Percentiles rank a stretch among this genome's conserved stretches.
phyloP scores from a whole-genome alignment of 208 protist genomes.

The Trypanosoma rangeli region DNA sequence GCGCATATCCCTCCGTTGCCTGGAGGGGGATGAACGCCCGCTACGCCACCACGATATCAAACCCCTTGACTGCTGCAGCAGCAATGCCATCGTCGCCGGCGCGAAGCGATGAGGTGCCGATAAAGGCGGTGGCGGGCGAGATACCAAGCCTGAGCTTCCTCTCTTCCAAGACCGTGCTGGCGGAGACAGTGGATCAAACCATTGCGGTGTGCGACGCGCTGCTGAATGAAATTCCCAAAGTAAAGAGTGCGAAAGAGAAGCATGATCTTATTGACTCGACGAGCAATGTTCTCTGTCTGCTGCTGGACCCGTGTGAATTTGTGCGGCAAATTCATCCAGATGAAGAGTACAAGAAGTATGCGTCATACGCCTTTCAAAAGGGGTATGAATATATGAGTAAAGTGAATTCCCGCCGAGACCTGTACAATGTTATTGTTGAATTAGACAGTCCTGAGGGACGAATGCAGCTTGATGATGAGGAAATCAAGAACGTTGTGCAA shows the following conservation, averaged over 20 bases:
- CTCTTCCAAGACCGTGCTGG: constrained; percentile 49
- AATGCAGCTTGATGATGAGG: constrained; percentile 70
- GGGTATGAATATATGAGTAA: constrained; percentile 91
- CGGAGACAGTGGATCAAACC: constrained; percentile 68
- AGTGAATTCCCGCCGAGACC: constrained; percentile 83
- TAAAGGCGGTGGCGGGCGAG: constrained; percentile 30
- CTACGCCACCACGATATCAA: constrained; percentile 7
- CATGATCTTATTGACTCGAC: constrained; percentile 92
- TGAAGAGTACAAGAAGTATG: constrained; percentile 78
- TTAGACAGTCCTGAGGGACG: constrained; percentile 65
- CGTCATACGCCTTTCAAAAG: constrained; percentile 77
- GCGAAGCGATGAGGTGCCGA: background rate
- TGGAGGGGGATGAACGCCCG: background rate
- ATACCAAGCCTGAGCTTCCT: constrained; percentile 85
- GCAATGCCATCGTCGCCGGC: background rate
- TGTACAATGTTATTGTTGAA: constrained; percentile 86
- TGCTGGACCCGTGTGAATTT: constrained; percentile 93
- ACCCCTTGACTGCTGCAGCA: background rate
- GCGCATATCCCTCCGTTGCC: background rate
- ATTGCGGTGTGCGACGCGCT: constrained; percentile 75
- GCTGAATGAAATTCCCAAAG: constrained; percentile 68
- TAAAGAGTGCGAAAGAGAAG: constrained; percentile 66
- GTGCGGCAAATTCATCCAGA: constrained; percentile 90
- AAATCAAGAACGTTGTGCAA: constrained; percentile 90
- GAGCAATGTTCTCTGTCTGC: constrained; percentile 90